Conservation (phyloP, 371 early-diverging fungal genomes). For the Mucor indicus region DNA sequence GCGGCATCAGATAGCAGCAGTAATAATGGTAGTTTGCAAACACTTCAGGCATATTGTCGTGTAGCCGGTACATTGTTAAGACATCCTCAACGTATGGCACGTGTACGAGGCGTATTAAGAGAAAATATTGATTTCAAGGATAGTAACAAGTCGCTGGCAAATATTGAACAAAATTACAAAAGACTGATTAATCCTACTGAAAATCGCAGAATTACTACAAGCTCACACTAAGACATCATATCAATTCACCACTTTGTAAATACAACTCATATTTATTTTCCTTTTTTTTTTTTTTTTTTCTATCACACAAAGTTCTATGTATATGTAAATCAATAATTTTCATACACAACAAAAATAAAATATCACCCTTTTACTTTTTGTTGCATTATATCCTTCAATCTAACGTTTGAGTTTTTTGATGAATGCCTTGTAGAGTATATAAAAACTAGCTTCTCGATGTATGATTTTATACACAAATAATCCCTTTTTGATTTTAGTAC, state of each 20-base stretch:
- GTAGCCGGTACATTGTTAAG: slow-evolving; percentile 15
- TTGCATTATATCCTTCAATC: too few relatives aligned
- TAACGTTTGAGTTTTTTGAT: too few relatives aligned
- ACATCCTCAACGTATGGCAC: slow-evolving; percentile 21
- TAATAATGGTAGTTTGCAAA: background rate
- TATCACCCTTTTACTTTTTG: too few relatives aligned
- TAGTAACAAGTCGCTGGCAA: background rate
- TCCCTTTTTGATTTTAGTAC: too few relatives aligned
- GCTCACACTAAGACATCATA: background rate
- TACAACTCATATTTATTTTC: background rate
- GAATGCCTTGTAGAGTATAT: too few relatives aligned
- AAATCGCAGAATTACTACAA: background rate
- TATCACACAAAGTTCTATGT: too few relatives aligned
- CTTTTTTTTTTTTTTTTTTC: background rate
- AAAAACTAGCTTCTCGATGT: too few relatives aligned
- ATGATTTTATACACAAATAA: too few relatives aligned
- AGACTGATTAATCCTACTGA: background rate
- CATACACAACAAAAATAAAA: too few relatives aligned
- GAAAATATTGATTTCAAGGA: slow-evolving; percentile 2
- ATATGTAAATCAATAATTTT: too few relatives aligned
- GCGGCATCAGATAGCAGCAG: too few relatives aligned
- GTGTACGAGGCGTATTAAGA: slow-evolving; percentile 7
- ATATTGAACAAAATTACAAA: background rate
- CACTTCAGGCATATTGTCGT: slow-evolving; percentile 15
- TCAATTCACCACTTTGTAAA: background rate